Percentiles rank a stretch among this genome's conserved stretches.
Evolutionary conservation across 75 land plant species (phyloP).

Genomic region (Pinus tabuliformis): DNA sequence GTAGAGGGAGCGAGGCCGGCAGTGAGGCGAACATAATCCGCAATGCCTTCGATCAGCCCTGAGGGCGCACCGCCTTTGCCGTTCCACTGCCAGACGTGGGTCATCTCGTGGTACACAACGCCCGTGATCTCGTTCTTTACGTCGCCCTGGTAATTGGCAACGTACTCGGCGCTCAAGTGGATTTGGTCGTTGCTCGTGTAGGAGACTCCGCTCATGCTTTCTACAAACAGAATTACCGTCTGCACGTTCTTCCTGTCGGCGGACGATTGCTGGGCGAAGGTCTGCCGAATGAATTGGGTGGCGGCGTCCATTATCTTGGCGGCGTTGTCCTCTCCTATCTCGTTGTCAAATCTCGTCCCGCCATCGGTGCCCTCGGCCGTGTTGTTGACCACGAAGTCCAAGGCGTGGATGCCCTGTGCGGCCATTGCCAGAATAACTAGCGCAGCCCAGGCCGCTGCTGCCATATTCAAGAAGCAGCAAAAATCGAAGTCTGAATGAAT

Average conservation of each 20-base stretch:
- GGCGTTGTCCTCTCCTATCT: constrained; percentile 22
- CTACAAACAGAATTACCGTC: not conserved
- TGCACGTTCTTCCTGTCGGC: not conserved
- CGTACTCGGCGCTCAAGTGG: too few species aligned
- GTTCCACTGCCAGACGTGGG: constrained; percentile 78
- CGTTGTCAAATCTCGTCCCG: constrained; percentile 16
- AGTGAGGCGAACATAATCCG: constrained; percentile 50
- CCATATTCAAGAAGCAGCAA: too few species aligned
- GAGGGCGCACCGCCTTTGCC: constrained; percentile 27
- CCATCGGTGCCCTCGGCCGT: constrained; percentile 20
- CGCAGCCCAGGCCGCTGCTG: too few species aligned
- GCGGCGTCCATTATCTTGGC: constrained; percentile 10
- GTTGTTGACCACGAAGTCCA: constrained; percentile 23
- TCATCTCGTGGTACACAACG: constrained; percentile 61
- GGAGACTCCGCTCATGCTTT: not conserved
- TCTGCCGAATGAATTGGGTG: constrained; percentile 24
- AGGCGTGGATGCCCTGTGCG: constrained; percentile 8
- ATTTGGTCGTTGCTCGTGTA: not conserved
- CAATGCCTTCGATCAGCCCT: constrained; percentile 55
- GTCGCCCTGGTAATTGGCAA: not conserved
- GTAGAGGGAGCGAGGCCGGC: constrained; percentile 34
- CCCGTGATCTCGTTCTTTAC: constrained; percentile 31
- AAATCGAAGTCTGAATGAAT: too few species aligned
- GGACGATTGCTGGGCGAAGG: constrained; percentile 14
- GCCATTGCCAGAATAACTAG: too few species aligned